Evolutionary conservation across 2,329 filamentous ascomycete genomes (phyloP), one percentile per base, ranked within the genome.

Genomic region (Dactylellina sp.): DNA sequence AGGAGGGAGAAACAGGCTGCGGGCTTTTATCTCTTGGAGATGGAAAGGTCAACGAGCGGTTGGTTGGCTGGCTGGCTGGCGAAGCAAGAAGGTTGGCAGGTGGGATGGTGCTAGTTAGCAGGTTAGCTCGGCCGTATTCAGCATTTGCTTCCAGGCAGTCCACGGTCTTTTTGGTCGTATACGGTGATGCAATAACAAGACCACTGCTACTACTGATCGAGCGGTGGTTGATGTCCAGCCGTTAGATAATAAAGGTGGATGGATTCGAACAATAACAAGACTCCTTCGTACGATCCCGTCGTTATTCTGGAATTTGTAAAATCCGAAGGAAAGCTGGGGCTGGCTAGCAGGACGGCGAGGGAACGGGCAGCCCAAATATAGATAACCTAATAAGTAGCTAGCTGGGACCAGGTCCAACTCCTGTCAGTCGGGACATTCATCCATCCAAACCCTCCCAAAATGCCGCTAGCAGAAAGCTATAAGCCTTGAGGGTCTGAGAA

Each of bases 111-210:
- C n/a, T n/a, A n/a, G n/a, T n/a, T n/a, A n/a, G n/a, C n/a, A n/a
- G n/a, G n/a, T n/a, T n/a, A n/a, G n/a, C 25, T 22, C 20, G 32
- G 53, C 44, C 63, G 46, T 40, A 68, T 68, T 60, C 47, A 68
- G 63, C 42, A 68, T 68, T 35, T 53, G 25, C 53, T 68, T 60
- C 63, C 63, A 25, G 53, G 37, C 53, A 46, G 40, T 60, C 37
- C 39, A 39, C 42, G 7, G 39, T 20, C 9, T 52, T 42, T 39
- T 62, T 28, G n/a, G 28, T 55, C 50, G 28, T 18, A 49, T 57
- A 57, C 52, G 50, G 61, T 65, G 61, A 65, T 65, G 61, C 60
- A 64, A 64, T 55, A 20, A 25, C n/a, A n/a, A n/a, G n/a, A n/a
- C n/a, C n/a, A n/a, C n/a, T n/a, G n/a, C n/a, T n/a, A n/a, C n/a